Conservation (phyloP, 768 basidiomycete species). For the Phylloporus sp. region DNA sequence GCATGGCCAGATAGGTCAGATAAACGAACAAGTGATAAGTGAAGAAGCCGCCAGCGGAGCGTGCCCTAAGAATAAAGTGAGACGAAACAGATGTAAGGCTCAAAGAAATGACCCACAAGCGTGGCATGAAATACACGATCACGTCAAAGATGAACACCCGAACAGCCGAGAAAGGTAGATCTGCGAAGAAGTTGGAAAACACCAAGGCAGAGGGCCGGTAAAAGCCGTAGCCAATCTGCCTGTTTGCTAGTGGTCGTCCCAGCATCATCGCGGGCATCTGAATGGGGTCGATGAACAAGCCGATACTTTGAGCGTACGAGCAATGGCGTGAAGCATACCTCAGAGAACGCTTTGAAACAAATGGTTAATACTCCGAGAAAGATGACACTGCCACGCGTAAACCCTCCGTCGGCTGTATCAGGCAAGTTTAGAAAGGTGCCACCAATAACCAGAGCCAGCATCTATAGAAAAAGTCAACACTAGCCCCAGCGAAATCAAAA, state of each 20-base stretch:
- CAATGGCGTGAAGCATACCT: constrained; percentile 37
- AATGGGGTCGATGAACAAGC: constrained; percentile 1
- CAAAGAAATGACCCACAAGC: constrained; percentile 36
- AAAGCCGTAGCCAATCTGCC: constrained; percentile 61
- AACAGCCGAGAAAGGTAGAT: constrained; percentile 61
- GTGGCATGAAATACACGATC: constrained; percentile 65
- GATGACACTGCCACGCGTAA: constrained; percentile 81
- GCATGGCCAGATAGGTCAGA: constrained; percentile 64
- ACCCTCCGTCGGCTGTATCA: constrained; percentile 69
- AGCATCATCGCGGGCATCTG: constrained; percentile 73
- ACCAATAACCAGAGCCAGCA: constrained; percentile 56
- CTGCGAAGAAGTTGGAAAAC: constrained; percentile 61
- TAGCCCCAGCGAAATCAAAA: background rate
- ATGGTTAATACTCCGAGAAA: constrained; percentile 66
- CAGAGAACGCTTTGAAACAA: constrained; percentile 68
- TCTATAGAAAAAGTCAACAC: constrained; percentile 4
- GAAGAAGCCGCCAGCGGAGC: constrained; percentile 41
- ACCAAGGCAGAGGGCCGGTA: constrained; percentile 63
- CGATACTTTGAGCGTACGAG: background rate
- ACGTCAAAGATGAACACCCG: constrained; percentile 59
- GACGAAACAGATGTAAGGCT: constrained; percentile 14
- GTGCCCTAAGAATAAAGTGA: constrained; percentile 20
- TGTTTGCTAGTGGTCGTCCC: constrained; percentile 69
- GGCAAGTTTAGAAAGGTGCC: constrained; percentile 72
- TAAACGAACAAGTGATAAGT: constrained; percentile 65